A percentile compares a stretch with the other conserved stretches of the same genome.
These are phyloP conservation scores for Nidularia sp. DNA, from an alignment of 768 basidiomycete genomes.

Conservation along the genomic window DNA sequence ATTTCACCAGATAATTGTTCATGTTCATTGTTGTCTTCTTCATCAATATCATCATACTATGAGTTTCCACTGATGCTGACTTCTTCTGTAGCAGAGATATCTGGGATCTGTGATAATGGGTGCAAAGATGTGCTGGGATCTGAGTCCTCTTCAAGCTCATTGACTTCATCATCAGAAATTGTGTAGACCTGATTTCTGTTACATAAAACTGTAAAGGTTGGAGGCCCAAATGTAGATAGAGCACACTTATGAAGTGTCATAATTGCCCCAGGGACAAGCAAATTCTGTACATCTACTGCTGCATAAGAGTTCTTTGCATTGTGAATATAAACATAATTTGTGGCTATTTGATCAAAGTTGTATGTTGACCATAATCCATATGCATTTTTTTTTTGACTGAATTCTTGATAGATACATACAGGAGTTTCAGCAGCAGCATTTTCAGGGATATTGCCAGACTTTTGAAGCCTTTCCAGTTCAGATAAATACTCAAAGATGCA, in stretches of 20 bases:
- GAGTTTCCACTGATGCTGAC: neutral
- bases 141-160: too few relatives aligned
- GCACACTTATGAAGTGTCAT: constrained; percentile 7
- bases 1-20: neutral
- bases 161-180: neutral
- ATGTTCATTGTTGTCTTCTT: neutral
- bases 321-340: neutral
- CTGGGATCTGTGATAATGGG: neutral
- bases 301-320: neutral
- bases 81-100: neutral
- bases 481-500: neutral
- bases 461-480: neutral
- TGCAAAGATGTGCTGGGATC: too few relatives aligned
- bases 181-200: constrained; percentile 1
- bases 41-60: neutral
- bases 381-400: neutral
- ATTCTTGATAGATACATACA: neutral
- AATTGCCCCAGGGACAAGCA: constrained; percentile 13
- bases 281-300: constrained; percentile 6
- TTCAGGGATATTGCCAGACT: neutral
- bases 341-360: neutral
- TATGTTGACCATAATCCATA: neutral
- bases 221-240: constrained; percentile 8
- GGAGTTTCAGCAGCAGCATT: neutral
- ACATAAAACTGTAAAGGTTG: constrained; percentile 10